These are phyloP conservation scores for Rhizodiscina lignyota DNA, from an alignment of 495 filamentous ascomycete genomes.

Conservation along the genomic window DNA sequence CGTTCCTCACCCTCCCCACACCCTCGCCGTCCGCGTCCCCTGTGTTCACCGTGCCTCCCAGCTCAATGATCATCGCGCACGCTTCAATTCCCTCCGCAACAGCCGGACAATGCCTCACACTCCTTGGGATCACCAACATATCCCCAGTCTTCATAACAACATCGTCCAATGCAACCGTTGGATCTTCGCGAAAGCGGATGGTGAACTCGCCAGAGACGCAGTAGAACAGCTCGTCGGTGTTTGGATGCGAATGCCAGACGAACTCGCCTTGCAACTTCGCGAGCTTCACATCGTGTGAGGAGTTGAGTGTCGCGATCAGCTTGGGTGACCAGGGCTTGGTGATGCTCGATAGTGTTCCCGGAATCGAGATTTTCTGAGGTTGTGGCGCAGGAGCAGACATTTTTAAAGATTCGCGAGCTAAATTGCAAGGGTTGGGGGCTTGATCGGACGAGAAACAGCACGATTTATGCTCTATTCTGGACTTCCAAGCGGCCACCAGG, in stretches of 20 bases:
- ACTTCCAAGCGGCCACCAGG: too few relatives aligned
- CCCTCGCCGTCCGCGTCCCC: too few relatives aligned
- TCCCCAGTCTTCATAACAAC: slow-evolving; percentile 10
- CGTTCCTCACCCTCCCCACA: too few relatives aligned
- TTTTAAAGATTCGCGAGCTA: too few relatives aligned
- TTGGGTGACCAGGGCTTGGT: slow-evolving; percentile 5
- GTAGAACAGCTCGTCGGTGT: slow-evolving; percentile 26
- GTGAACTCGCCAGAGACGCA: slow-evolving; percentile 13
- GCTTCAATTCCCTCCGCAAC: too few relatives aligned
- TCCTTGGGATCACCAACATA: slow-evolving; percentile 8
- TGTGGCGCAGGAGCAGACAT: too few relatives aligned
- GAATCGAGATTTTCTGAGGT: slow-evolving; percentile 6
- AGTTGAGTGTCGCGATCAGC: slow-evolving; percentile 11
- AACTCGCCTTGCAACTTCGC: slow-evolving; percentile 21
- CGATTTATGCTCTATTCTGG: too few relatives aligned
- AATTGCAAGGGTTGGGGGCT: too few relatives aligned
- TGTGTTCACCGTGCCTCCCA: too few relatives aligned
- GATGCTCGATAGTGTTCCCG: slow-evolving; percentile 2
- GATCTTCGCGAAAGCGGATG: slow-evolving; percentile 9
- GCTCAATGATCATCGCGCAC: too few relatives aligned
- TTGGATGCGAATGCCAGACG: slow-evolving; percentile 22
- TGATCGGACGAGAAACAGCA: too few relatives aligned
- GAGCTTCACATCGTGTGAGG: slow-evolving; percentile 17
- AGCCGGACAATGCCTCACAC: slow-evolving; percentile 10
- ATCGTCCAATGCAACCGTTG: slow-evolving; percentile 5